These are phyloP conservation scores for Pleurotus tuber-regium DNA, from an alignment of 768 basidiomycete genomes.

Conservation along the genomic window DNA sequence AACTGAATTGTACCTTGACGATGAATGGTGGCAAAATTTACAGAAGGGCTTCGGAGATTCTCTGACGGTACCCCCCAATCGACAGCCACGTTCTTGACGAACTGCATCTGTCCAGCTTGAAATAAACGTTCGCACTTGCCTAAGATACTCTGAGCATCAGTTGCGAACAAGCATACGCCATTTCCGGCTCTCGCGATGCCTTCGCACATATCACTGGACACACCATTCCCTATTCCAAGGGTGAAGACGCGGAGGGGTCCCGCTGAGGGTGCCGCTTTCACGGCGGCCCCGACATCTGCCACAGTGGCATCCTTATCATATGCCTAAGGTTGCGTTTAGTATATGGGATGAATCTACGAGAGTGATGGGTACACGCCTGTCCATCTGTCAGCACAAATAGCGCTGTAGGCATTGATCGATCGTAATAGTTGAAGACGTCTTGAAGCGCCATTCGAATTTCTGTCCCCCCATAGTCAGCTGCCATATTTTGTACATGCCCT, in stretches of 20 bases:
- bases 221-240: slow-evolving; percentile 52
- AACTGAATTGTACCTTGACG: slow-evolving; percentile 18
- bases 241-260: slow-evolving; percentile 50
- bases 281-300: slow-evolving; percentile 26
- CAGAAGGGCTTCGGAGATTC: slow-evolving; percentile 15
- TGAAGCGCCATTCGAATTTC: slow-evolving; percentile 43
- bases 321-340: slow-evolving; percentile 16
- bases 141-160: slow-evolving; percentile 40
- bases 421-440: slow-evolving; percentile 33
- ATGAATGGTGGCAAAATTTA: slow-evolving; percentile 17
- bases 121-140: slow-evolving; percentile 50
- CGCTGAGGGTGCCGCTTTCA: slow-evolving; percentile 23
- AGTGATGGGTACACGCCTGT: slow-evolving; percentile 26
- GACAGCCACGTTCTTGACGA: slow-evolving; percentile 41
- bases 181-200: slow-evolving; percentile 53
- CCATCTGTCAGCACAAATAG: slow-evolving; percentile 64
- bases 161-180: slow-evolving; percentile 48
- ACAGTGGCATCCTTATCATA: slow-evolving; percentile 20
- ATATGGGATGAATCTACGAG: background rate
- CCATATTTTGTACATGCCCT: slow-evolving; percentile 41
- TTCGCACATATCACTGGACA: slow-evolving; percentile 51
- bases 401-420: slow-evolving; percentile 35
- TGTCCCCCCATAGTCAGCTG: slow-evolving; percentile 49
- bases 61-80: slow-evolving; percentile 44
- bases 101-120: slow-evolving; percentile 46